Base-by-base conservation (phyloP, 441 rosid species). In the Syzygium malaccense region DNA sequence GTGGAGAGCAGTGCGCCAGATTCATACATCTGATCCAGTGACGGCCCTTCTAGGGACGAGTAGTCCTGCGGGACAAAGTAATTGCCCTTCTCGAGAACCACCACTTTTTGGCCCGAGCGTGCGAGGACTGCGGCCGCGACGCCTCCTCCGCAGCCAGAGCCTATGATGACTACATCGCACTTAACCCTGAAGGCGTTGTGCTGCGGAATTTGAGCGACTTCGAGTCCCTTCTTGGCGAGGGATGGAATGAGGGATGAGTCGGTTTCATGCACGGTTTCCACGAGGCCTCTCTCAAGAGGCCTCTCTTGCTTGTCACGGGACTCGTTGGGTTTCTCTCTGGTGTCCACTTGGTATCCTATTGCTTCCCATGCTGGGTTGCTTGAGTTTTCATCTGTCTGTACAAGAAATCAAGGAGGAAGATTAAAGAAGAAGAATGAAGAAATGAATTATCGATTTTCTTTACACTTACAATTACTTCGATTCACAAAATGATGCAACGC, bases 61-160 rank as follows among this genome's bases (percentile, higher is more conserved):
- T 95, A 94, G 55, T 96, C 96, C 51, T 90, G 89, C 5, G 96
- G 86, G 23, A 88, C 89, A 80, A 93, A 96, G 90, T 96, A 96
- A 89, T 94, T 96, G 51, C 97, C 98, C 92, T 96, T 96, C 92
- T 96, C 98, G 5, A 96, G 92, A 78, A 96, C 94, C 48, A 96
- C 57, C 11, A 96, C 98, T 89, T 95, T 96, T 14, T 89, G 89
- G 68, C 97, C 98, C 0, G 95, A 91, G n/a, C 87, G 91, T 64
- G 98, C 96, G 2, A 96, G 95, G 30, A 90, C 92, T 10, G 96
- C 95, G 7, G 98, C 99, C 55, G 99, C 98, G 86, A 96, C 97
- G 7, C 96, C 99, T 87, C 98, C 98, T 4, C 99, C 98, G 14
- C 99, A 94, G 64, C 98, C 96, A 1, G 98, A 95, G 37, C 98